Evolutionary conservation across 202 grass and related monocot genomes (phyloP).

Genomic region (Elaeis oleifera): DNA sequence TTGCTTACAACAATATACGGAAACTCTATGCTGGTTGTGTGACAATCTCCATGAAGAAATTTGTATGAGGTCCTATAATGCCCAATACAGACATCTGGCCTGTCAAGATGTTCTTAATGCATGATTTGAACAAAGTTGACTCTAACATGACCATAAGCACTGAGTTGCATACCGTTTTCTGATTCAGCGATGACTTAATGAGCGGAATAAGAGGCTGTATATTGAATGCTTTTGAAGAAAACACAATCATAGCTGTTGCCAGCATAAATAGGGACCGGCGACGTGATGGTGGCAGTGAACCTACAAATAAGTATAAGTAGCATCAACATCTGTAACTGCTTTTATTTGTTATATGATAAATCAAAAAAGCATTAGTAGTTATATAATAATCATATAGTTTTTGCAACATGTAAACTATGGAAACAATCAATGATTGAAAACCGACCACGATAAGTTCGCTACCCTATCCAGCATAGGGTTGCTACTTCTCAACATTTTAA

Average conservation of each 20-base stretch:
- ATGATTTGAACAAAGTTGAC: not conserved
- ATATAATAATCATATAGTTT: too few relatives aligned
- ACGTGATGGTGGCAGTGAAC: constrained; percentile 59
- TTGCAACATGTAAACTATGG: too few relatives aligned
- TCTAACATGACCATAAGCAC: not conserved
- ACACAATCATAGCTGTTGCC: constrained; percentile 86
- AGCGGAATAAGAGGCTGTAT: constrained; percentile 73
- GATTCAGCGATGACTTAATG: constrained; percentile 65
- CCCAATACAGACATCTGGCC: too few relatives aligned
- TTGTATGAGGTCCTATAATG: too few relatives aligned
- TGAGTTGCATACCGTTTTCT: constrained; percentile 41
- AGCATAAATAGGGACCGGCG: constrained; percentile 84
- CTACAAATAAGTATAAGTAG: constrained; percentile 30
- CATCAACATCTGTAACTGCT: not conserved
- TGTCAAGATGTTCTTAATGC: too few relatives aligned
- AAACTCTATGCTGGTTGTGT: too few relatives aligned
- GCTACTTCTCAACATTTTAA: too few relatives aligned
- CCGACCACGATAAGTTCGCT: not conserved
- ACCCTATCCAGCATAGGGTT: not conserved
- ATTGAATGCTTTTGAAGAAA: constrained; percentile 85
- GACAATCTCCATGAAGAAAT: too few relatives aligned
- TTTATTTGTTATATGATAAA: too few relatives aligned
- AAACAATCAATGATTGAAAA: too few relatives aligned
- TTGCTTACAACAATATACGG: too few relatives aligned
- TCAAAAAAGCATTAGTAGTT: too few relatives aligned